phyloP scores from a whole-genome alignment of 208 protist species.

The Novymonas esmeraldas region DNA sequence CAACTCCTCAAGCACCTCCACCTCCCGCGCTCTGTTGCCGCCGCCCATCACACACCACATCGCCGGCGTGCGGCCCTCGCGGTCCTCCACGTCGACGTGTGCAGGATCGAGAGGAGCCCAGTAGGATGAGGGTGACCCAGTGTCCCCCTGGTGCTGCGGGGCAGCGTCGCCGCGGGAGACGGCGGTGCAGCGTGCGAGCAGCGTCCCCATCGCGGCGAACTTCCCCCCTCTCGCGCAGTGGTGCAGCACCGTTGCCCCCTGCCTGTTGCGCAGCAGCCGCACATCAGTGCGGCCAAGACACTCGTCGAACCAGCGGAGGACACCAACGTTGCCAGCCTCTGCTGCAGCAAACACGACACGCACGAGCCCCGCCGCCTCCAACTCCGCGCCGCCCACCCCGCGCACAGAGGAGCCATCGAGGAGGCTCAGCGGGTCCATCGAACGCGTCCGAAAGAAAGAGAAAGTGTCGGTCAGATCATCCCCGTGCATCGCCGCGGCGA shows the following conservation, averaged over 20 bases:
- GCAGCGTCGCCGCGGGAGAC: background rate
- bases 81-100: conserved; percentile 49
- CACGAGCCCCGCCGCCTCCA: conserved; percentile 22
- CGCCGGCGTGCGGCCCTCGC: conserved; percentile 42
- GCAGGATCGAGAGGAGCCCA: conserved; percentile 21
- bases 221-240: conserved; percentile 54
- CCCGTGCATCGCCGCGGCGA: conserved; percentile 16
- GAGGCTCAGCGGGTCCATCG: conserved; percentile 7
- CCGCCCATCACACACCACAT: conserved; percentile 55
- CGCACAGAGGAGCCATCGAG: background rate
- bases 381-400: background rate
- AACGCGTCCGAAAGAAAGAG: conserved; percentile 33
- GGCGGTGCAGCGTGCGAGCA: conserved; percentile 19
- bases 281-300: conserved; percentile 21
- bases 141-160: background rate
- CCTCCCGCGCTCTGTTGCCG: conserved; percentile 5
- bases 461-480: conserved; percentile 35
- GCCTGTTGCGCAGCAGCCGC: conserved; percentile 26
- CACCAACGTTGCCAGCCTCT: conserved; percentile 39
- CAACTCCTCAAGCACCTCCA: conserved; percentile 42
- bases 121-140: background rate
- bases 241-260: conserved; percentile 52
- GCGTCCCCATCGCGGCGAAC: conserved; percentile 20
- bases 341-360: conserved; percentile 40
- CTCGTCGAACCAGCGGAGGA: conserved; percentile 42